phyloP scores from a whole-genome alignment of 371 early-diverging fungal genomes.

The Rhizomucor pusillus region DNA sequence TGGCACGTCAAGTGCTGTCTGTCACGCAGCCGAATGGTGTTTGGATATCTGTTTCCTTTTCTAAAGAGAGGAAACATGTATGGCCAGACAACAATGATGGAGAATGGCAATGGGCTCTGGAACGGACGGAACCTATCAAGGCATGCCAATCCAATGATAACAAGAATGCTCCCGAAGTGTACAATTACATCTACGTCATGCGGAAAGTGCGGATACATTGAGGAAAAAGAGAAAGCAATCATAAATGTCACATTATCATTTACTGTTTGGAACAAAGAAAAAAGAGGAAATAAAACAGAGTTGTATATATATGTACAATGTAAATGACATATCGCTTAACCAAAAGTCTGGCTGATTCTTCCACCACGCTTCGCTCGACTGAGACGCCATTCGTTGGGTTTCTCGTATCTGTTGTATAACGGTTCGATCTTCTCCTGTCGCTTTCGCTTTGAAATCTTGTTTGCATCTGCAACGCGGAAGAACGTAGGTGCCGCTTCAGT shows the following conservation, averaged over 20 bases:
- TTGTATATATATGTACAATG: no score
- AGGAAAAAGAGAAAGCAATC: no score
- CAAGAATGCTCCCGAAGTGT: background rate
- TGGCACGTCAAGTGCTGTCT: constrained; percentile 19
- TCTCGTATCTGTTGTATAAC: constrained; percentile 89
- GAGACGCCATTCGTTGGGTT: constrained; percentile 88
- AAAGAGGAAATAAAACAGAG: background rate
- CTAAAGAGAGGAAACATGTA: constrained; percentile 22
- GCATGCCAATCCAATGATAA: constrained; percentile 25
- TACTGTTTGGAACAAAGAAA: background rate
- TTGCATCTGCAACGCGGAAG: constrained; percentile 90
- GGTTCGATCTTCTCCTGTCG: constrained; percentile 91
- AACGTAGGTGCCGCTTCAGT: constrained; percentile 96
- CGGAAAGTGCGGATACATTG: no score
- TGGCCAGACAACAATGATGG: background rate
- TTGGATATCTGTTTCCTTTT: constrained; percentile 35
- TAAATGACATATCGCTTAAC: no score
- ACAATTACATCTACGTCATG: background rate
- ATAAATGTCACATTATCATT: no score
- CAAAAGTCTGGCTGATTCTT: constrained; percentile 80
- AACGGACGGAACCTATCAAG: constrained; percentile 19
- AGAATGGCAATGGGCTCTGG: constrained; percentile 20
- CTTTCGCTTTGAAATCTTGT: constrained; percentile 91
- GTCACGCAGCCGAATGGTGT: constrained; percentile 18
- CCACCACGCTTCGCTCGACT: constrained; percentile 73